These are phyloP conservation scores for Oropetium thomaeum DNA, from an alignment of 176 grass and related monocot genomes.

Conservation along the genomic window DNA sequence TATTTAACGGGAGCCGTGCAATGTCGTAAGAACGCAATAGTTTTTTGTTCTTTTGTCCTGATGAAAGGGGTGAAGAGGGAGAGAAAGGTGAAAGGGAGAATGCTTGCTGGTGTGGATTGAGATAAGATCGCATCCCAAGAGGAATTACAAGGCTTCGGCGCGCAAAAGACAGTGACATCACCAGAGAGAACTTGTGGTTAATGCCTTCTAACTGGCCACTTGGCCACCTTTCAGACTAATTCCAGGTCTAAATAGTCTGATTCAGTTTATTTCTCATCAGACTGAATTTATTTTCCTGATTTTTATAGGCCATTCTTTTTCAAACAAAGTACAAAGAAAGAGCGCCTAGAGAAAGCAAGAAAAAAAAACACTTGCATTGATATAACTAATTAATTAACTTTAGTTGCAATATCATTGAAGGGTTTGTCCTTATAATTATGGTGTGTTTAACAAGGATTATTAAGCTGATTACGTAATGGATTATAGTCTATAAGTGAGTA, in stretches of 20 bases:
- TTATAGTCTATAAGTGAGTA: no score
- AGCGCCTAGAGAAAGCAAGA: not conserved
- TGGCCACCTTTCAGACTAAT: not conserved
- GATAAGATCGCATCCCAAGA: conserved; percentile 43
- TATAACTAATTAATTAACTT: not conserved
- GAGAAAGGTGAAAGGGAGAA: conserved; percentile 19
- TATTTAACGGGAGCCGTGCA: conserved; percentile 25
- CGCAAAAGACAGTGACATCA: conserved; percentile 11
- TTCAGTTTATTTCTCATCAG: not conserved
- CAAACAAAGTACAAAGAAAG: not conserved
- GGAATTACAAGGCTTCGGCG: conserved; percentile 14
- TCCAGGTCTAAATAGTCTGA: not conserved
- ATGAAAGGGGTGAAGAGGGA: not conserved
- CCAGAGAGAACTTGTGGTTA: not conserved
- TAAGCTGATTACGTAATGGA: no score
- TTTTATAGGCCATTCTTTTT: not conserved
- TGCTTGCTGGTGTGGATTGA: conserved; percentile 36
- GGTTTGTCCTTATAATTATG: no score
- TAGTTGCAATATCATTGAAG: no score
- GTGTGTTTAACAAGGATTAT: no score
- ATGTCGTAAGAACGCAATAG: not conserved
- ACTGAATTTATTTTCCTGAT: not conserved
- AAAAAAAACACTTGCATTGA: not conserved
- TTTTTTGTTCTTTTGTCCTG: conserved; percentile 27
- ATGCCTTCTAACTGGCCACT: not conserved